Evolutionary conservation across 805 yeast genomes (phyloP), one percentile per base, ranked within the genome.

Genomic region (Myxozyma nipponensis): DNA sequence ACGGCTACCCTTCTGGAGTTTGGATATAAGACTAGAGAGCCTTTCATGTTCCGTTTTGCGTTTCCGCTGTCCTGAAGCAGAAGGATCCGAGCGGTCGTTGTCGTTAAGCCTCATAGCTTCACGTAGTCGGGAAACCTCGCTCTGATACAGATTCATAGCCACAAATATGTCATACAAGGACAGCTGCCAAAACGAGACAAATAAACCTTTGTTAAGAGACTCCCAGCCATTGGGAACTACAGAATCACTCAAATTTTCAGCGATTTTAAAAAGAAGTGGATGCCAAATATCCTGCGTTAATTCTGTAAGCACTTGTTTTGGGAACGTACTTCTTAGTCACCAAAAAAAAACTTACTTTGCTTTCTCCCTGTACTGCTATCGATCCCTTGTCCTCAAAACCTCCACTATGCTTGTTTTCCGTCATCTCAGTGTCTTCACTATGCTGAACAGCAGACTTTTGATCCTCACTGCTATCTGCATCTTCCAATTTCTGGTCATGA

Each of bases 121-220:
- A 30, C 66, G 62, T 15, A 79, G 59, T 50, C 73, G 78, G 1
- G 60, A 57, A 23, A 68, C 58, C 52, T 80, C 83, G 2, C 63
- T 61, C 10, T 71, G 72, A 62, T 90, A 89, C 1, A 78, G 62
- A 0, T 62, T 57, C 4, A 69, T 68, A 1, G 78, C 75, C 62
- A 68, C 83, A 52, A 77, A 76, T 28, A 89, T 77, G 60, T 89
- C 96, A 62, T 84, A 82, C 5, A 87, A 67, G 0, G 83, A 76
- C 30, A 84, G 69, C 54, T 73, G 78, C 96, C 96, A 90, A 60
- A 89, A 90, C 0, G 76, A 69, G 1, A 72, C 68, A 60, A 75
- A 86, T 25, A 87, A 68, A 0, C 70, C 72, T 44, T 53, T 64
- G 52, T 38, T 59, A 52, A 54, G 62, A 54, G 46, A 70, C 52